phyloP scores from a whole-genome alignment of 2,329 filamentous ascomycete species.

The Ambrosiella xylebori region DNA sequence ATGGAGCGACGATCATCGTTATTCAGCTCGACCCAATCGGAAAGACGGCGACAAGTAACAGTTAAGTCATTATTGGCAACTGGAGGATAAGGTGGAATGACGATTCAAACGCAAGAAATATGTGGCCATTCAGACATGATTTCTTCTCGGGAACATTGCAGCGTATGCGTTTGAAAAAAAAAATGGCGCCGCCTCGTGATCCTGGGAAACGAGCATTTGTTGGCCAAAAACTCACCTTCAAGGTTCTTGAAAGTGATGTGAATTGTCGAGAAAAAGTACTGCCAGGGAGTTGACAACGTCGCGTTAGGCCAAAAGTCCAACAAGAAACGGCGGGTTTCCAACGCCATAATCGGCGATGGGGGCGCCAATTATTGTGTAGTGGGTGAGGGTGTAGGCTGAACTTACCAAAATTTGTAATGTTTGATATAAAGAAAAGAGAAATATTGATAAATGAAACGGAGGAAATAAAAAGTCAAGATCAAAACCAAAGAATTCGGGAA shows the following conservation, averaged over 20 bases:
- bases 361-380: not conserved
- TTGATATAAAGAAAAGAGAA: constrained; percentile 2
- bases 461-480: not conserved
- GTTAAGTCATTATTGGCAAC: not conserved
- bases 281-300: not conserved
- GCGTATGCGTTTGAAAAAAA: not conserved
- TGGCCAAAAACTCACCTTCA: constrained; percentile 7
- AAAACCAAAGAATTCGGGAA: not conserved
- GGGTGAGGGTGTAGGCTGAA: not conserved
- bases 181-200: not conserved
- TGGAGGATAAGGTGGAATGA: not conserved
- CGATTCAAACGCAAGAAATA: not conserved
- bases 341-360: not conserved
- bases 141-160: not conserved
- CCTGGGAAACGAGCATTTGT: not conserved
- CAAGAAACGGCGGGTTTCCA: not conserved
- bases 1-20: too few species aligned
- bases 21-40: too few species aligned
- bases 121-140: not conserved
- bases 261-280: not conserved
- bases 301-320: not conserved
- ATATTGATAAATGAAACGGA: constrained; percentile 4
- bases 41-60: not conserved
- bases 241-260: constrained; percentile 2
- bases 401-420: too few species aligned